These are phyloP conservation scores for Viridothelium virens DNA, from an alignment of 495 filamentous ascomycete species.

Conservation along the genomic window DNA sequence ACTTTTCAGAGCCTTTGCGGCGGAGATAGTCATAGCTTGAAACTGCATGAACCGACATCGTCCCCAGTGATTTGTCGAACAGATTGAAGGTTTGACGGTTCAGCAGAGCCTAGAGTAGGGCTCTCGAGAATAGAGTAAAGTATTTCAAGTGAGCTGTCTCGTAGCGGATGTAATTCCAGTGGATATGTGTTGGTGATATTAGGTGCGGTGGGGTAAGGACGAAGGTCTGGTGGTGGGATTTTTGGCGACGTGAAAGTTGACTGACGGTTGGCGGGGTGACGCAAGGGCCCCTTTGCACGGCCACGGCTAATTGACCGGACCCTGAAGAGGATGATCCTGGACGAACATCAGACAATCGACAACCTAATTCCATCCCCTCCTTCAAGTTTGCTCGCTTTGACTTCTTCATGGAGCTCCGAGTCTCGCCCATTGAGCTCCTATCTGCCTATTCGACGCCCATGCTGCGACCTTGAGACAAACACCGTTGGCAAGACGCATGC, in stretches of 20 bases:
- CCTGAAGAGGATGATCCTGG: not conserved
- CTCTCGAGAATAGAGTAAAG: not conserved
- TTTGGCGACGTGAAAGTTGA: slow-evolving; percentile 9
- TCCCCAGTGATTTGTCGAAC: not conserved
- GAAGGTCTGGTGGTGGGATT: not conserved
- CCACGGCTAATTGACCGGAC: not conserved
- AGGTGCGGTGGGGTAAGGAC: slow-evolving; percentile 11
- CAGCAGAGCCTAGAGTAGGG: not conserved
- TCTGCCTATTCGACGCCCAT: not conserved
- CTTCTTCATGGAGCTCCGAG: not conserved
- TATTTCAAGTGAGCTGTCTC: not conserved
- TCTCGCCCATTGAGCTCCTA: not conserved
- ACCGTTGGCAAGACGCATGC: not conserved
- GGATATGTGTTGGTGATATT: not conserved
- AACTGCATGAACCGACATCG: slow-evolving; percentile 27
- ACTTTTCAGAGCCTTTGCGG: slow-evolving; percentile 33
- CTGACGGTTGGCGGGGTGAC: slow-evolving; percentile 2
- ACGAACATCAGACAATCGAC: not conserved
- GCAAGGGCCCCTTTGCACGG: not conserved
- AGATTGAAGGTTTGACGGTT: not conserved
- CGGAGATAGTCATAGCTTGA: slow-evolving; percentile 39
- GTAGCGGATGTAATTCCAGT: slow-evolving; percentile 5
- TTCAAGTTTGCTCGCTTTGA: not conserved
- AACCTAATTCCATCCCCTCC: not conserved
- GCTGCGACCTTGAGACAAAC: not conserved